Evolutionary conservation across 305 asterid genomes (phyloP).

Genomic region (Fraxinus albicans): DNA sequence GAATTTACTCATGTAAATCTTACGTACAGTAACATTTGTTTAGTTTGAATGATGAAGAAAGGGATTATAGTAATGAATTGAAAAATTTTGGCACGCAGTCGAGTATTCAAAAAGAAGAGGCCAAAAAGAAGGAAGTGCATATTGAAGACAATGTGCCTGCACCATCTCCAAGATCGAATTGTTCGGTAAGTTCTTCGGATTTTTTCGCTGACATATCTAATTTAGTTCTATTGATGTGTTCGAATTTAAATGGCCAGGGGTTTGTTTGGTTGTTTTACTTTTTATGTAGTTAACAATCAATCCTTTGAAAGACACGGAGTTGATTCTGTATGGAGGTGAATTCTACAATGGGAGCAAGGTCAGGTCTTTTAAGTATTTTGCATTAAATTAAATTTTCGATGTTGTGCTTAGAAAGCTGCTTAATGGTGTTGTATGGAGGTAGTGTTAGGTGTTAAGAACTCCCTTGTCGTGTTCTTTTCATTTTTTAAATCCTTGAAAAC

Average conservation of each 20-base stretch:
- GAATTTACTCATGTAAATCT: background rate
- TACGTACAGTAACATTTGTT: background rate
- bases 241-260: background rate
- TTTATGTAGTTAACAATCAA: constrained; percentile 65
- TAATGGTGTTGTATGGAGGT: background rate
- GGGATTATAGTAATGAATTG: background rate
- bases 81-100: constrained; percentile 26
- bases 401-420: constrained; percentile 1
- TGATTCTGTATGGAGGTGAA: constrained; percentile 91
- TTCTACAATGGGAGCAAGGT: constrained; percentile 96
- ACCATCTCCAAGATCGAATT: constrained; percentile 94
- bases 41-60: background rate
- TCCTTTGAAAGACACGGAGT: constrained; percentile 88
- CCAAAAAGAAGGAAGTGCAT: constrained; percentile 92
- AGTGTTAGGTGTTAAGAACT: background rate
- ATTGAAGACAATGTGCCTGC: constrained; percentile 87
- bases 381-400: background rate
- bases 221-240: constrained; percentile 2
- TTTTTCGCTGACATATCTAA: background rate
- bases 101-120: constrained; percentile 88
- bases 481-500: background rate
- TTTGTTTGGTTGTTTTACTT: background rate
- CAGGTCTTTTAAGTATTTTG: constrained; percentile 15
- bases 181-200: constrained; percentile 55
- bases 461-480: background rate